Base-by-base conservation (phyloP, 371 early-diverging fungal genomes). In the Apophysomyces elegans region DNA sequence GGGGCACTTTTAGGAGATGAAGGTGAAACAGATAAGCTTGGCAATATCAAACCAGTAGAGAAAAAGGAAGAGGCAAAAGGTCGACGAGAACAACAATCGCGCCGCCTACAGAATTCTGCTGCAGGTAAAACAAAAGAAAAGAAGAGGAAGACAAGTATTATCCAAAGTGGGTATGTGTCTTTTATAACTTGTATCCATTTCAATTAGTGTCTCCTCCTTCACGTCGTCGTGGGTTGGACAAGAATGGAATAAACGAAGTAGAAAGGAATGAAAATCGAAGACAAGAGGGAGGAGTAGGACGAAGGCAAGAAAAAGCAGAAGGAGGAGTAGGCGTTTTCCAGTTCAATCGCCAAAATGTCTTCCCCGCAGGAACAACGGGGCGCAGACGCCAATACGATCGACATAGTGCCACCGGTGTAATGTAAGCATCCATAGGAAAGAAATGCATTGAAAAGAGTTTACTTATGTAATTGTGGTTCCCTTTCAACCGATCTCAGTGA, bases 371-470 rank as follows among this genome's bases (percentile, higher is more conserved):
- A 1, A 59, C 59, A 18, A 26, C 32, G 32, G 32, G 2, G 32
- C 64, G 75, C 45, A 67, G 71, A 21, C 76, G 90, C 68, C 86
- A 88, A 70, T 87, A 79, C 74, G 95, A 95, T 77, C 90, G 95
- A 65, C 92, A 89, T 77, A 85, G 85, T 66, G 90, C 83, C 63
- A 86, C 89, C 32, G 93, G 88, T 59, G 77, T 82, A 47, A 57
- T 74, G 86, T 82, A 77, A 70, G 81, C 74, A 8, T 47, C 6
- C 57, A 35, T 18, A 16, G 16, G 50, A 14, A 37, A 8, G 44
- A 18, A 46, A 21, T 14, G 14, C 1, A 11, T 41, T 8, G 45
- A 44, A n/a, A 43, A 9, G 26, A 63, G 14, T 37, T 46, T 47
- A 13, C 16, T n/a, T 47, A 43, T 4, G 11, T 47, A n/a, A n/a